Evolutionary conservation across 768 basidiomycete genomes (phyloP).

Genomic region (Termitomyces heimii): DNA sequence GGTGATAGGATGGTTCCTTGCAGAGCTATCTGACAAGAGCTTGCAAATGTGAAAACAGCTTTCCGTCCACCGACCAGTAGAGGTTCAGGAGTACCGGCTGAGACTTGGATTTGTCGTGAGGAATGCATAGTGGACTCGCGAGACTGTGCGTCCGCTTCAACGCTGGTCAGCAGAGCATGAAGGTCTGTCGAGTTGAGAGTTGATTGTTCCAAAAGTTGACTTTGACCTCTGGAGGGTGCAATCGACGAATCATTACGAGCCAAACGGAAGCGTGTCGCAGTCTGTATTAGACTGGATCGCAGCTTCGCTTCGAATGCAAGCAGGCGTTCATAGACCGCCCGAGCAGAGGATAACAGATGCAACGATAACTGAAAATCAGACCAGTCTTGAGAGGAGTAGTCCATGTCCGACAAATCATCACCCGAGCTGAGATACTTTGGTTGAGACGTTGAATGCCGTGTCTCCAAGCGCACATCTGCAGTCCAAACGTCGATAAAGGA

Average conservation of each 20-base stretch:
- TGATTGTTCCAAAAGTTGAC: slow-evolving; percentile 77
- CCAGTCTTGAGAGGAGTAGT: slow-evolving; percentile 91
- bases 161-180: slow-evolving; percentile 48
- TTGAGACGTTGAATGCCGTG: slow-evolving; percentile 21
- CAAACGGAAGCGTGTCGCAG: slow-evolving; percentile 53
- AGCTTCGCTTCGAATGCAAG: slow-evolving; percentile 66
- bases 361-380: slow-evolving; percentile 75
- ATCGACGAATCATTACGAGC: slow-evolving; percentile 50
- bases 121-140: slow-evolving; percentile 19
- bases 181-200: slow-evolving; percentile 78
- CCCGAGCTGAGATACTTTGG: slow-evolving; percentile 28
- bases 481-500: slow-evolving; percentile 67
- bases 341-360: slow-evolving; percentile 78
- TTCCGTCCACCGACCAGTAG: slow-evolving; percentile 51
- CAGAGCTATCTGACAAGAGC: slow-evolving; percentile 68
- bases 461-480: slow-evolving; percentile 38
- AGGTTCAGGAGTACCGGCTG: slow-evolving; percentile 23
- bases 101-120: slow-evolving; percentile 25
- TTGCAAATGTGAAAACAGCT: slow-evolving; percentile 59
- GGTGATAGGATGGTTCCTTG: slow-evolving; percentile 85
- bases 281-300: slow-evolving; percentile 48
- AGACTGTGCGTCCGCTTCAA: slow-evolving; percentile 35
- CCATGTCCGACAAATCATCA: slow-evolving; percentile 70
- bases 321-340: slow-evolving; percentile 65
- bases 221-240: slow-evolving; percentile 60